Evolutionary conservation across 352 stramenopile species (phyloP).

Genomic region (Phytophthora sp.): DNA sequence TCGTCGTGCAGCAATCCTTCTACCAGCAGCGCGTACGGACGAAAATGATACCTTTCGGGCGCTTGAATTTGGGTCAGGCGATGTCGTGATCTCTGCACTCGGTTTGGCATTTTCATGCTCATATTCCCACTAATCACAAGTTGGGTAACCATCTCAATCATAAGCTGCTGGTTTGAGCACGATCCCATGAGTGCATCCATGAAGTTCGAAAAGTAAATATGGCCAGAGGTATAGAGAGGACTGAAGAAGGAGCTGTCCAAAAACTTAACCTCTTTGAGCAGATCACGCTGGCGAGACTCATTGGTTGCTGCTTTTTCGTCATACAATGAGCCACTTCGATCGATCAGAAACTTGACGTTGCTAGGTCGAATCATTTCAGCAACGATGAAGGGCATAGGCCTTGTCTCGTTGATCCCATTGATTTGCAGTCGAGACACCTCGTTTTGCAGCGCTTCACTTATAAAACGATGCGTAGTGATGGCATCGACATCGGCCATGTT

Average conservation of each 20-base stretch:
- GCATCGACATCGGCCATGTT: conserved; percentile 82
- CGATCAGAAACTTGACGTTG: conserved; percentile 76
- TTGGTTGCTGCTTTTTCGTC: conserved; percentile 44
- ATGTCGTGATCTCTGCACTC: conserved; percentile 46
- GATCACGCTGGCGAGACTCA: conserved; percentile 40
- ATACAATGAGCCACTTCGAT: conserved; percentile 52
- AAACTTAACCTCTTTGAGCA: conserved; percentile 61
- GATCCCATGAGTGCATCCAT: conserved; percentile 72
- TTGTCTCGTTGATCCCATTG: conserved; percentile 18
- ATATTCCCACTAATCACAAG: conserved; percentile 67
- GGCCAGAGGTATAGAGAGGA: conserved; percentile 60
- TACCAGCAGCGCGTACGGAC: conserved; percentile 61
- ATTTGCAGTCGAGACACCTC: conserved; percentile 22
- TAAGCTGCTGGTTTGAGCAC: conserved; percentile 58
- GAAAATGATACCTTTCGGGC: conserved; percentile 62
- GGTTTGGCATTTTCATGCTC: conserved; percentile 53
- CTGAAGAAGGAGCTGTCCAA: conserved; percentile 65
- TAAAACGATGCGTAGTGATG: conserved; percentile 80
- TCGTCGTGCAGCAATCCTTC: conserved; percentile 63
- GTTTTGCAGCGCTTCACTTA: conserved; percentile 73
- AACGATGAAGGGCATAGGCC: conserved; percentile 56
- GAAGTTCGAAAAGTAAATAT: conserved; percentile 80
- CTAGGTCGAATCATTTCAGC: conserved; percentile 76
- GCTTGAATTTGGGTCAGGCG: conserved; percentile 62
- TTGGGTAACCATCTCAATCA: conserved; percentile 76